Evolutionary conservation across 2,329 filamentous ascomycete species (phyloP), one percentile per base, ranked within the genome.

Genomic region (Tolypocladium cylindrosporum): DNA sequence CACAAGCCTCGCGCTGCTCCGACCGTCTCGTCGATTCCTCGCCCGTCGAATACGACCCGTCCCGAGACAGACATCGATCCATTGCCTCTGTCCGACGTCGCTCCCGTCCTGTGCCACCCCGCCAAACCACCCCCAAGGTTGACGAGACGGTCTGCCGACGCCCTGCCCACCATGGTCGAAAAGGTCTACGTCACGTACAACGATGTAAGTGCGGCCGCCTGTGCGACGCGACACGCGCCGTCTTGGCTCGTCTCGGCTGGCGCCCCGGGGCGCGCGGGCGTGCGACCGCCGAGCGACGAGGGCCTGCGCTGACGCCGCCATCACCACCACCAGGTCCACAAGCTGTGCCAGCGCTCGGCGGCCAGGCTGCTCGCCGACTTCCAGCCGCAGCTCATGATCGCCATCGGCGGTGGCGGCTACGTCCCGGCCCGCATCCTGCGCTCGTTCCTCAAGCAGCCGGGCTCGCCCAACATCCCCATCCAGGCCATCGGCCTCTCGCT

Each of bases 401-500:
- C 94, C 71, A 97, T 97, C 73, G 94, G 94, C 67, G 94, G 94
- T 64, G 94, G 94, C 68, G 94, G 94, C 68, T 99, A 97, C 75
- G 91, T 99, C 45, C 94, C 94, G 61, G 94, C 94, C 52, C 90
- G 94, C 67, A 99, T 99, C 74, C 84, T 99, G 63, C 90, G 94
- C 63, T 97, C 94, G 24, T 99, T 99, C 81, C 89, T 99, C 74
- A 97, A 96, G 82, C 84, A 86, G 71, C 82, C 90, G 60, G 90
- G 89, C 66, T 83, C 80, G 61, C 86, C 91, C 75, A 99, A 99
- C 79, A 99, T 99, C 69, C 93, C 94, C 65, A 99, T 99, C 75
- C 94, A 99, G 82, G 94, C 94, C 63, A 99, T 99, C 73, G 94
- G 94, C 54, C 88, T 99, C 63, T 97, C 93, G 27, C 87, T 99